Base-by-base conservation (phyloP, 768 basidiomycete genomes). In the Collybia sp. region DNA sequence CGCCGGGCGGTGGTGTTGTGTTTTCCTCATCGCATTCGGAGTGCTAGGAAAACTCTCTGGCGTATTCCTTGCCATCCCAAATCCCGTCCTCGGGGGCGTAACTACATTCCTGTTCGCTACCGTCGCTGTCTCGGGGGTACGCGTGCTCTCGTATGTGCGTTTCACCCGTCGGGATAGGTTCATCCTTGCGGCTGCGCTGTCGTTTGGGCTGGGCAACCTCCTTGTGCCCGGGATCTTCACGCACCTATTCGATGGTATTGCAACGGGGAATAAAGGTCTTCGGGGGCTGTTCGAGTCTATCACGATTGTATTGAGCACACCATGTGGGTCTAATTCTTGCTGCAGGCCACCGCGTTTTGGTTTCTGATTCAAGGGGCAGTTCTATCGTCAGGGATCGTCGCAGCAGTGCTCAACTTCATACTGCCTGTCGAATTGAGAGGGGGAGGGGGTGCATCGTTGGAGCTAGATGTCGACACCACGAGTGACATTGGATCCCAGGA, bases 41-140 rank as follows among this genome's bases (percentile, higher is more conserved):
- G 64, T 88, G 39, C 69, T 93, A 3, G 89, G 88, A 36, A 93
- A 92, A 61, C 65, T 92, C 36, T 84, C 88, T 2, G 89, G 89
- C 0, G 79, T 91, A 36, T 88, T 93, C 66, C 76, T 93, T 13
- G 80, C 88, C 1, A 91, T 93, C 48, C 91, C 90, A 1, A 83
- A 85, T 56, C 71, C 89, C 0, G 88, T 90, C 6, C 75, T 90
- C 0, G 90, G 89, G 1, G 88, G 89, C 2, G 88, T 92, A 2
- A 93, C 88, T 10, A 91, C 89, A 2, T 92, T 92, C 73, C 72
- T 92, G 9, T 92, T 93, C 57, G 83, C 86, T 0, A 82, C 73
- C 34, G 88, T 92, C 20, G 73, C 77, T 12, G 75, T 78, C 6
- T 85, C 84, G 0, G 88, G 90, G 30, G 43, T 86, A 20, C 77